Evolutionary conservation across 768 basidiomycete species (phyloP).

Genomic region (Kwoniella mangroviensis): DNA sequence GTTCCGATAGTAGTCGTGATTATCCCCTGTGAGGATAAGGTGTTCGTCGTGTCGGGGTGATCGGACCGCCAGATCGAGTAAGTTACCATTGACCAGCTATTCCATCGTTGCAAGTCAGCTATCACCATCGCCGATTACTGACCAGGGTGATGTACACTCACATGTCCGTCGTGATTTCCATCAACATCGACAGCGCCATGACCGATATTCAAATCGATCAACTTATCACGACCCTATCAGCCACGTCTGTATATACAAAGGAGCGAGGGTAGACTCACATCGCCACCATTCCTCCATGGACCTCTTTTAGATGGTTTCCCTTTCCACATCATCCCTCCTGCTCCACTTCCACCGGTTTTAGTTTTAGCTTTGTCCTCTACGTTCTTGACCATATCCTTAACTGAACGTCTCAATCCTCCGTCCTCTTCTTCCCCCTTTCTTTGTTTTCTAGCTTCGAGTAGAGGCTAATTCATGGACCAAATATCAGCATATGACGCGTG

Average conservation of each 20-base stretch:
- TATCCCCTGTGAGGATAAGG: constrained; percentile 10
- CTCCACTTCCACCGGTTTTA: neutral
- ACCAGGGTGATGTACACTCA: neutral
- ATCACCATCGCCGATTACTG: neutral
- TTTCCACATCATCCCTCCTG: constrained; percentile 14
- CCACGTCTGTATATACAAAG: neutral
- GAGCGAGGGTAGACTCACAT: constrained; percentile 6
- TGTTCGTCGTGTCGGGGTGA: constrained; percentile 20
- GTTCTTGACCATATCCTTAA: constrained; percentile 19
- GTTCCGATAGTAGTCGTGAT: constrained; percentile 17
- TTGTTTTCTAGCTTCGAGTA: constrained; percentile 17
- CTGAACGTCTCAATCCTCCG: constrained; percentile 13
- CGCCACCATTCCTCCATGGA: constrained; percentile 19
- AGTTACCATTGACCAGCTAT: constrained; percentile 2
- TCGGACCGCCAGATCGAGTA: constrained; percentile 14
- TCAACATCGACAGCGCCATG: neutral
- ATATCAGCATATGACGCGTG: neutral
- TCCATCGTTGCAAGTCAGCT: too few relatives aligned
- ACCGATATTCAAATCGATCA: constrained; percentile 26
- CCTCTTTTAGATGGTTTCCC: constrained; percentile 16
- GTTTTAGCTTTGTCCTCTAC: constrained; percentile 2
- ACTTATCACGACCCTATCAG: constrained; percentile 4
- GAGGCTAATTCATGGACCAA: neutral
- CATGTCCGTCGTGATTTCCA: neutral
- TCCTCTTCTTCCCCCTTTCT: constrained; percentile 12